A percentile compares a stretch with the other conserved stretches of the same genome.
phyloP scores from a whole-genome alignment of 495 filamentous ascomycete genomes.

The Talaromyces ruber region DNA sequence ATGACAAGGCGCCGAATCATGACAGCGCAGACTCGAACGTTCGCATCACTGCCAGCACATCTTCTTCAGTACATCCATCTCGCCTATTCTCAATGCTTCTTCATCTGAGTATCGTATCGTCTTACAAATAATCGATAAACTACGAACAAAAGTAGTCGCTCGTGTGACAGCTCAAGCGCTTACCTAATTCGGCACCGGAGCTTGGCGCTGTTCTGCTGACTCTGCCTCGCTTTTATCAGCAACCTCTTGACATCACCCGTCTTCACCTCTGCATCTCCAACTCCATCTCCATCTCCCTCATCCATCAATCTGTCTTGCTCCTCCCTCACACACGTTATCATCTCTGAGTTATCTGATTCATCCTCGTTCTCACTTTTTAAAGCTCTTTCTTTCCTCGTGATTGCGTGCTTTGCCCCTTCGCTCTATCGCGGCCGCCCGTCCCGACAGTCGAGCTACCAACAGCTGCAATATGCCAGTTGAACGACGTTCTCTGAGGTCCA shows the following conservation, averaged over 20 bases:
- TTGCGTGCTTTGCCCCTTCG: constrained; percentile 17
- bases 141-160: background rate
- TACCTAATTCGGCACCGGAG: constrained; percentile 3
- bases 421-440: background rate
- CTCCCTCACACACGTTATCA: constrained; percentile 10
- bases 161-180: background rate
- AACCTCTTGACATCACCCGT: constrained; percentile 24
- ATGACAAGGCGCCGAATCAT: constrained; percentile 3
- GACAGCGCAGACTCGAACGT: background rate
- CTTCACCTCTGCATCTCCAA: no score
- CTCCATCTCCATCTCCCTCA: constrained; percentile 26
- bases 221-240: constrained; percentile 16
- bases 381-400: constrained; percentile 1
- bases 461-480: constrained; percentile 43
- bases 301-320: constrained; percentile 20
- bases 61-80: background rate
- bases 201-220: constrained; percentile 1
- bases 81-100: background rate
- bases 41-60: background rate
- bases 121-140: background rate
- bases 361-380: background rate
- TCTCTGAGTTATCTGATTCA: constrained; percentile 10
- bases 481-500: constrained; percentile 49
- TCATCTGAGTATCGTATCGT: no score
- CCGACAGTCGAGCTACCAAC: constrained; percentile 3